Evolutionary conservation across 2,329 filamentous ascomycete species (phyloP), one percentile per base, ranked within the genome.

Genomic region (Colletotrichum tamarilloi): DNA sequence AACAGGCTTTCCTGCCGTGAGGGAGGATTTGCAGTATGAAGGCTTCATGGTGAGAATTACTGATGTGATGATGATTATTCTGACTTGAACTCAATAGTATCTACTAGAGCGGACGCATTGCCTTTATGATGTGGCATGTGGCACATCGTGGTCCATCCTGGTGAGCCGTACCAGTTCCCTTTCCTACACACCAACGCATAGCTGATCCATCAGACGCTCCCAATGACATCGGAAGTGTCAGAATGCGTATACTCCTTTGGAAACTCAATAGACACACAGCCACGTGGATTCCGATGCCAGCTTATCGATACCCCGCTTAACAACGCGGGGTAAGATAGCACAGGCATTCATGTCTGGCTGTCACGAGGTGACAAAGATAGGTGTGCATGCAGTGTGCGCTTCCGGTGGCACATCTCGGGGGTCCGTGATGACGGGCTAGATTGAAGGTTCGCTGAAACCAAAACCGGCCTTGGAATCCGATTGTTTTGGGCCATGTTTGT

Each of bases 231-330:
- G 42, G 16, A 53, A 49, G 22, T 62, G 52, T 24, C 68, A 42
- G 49, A 71, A 42, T 55, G 68, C 56, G 62, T 59, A 60, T 16
- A 35, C 62, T 59, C 42, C 32, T 55, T 28, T 32, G 56, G 56
- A 60, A 71, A 67, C 68, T 32, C 62, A 46, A 71, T 53, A 35
- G 35, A 38, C 38, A 69, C 60, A 12, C 38, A 42, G 22, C 32
- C 32, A 49, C 46, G 56, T 24, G 52, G 32, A 55, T 62, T n/a
- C 35, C 28, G 56, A 24, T 46, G 55, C 62, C 62, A 71, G 62
- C 68, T 71, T 71, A 71, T 71, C 68, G 68, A 71, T 71, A 71
- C 68, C 68, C 68, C 62, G 46, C 62, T n/a, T 56, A 52, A 42
- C 14, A 60, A 60, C 62, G 68, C 68, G 62, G 62, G 68, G 68